Conservation (phyloP, 106 monocot genomes). For the Amphibolis antarctica region DNA sequence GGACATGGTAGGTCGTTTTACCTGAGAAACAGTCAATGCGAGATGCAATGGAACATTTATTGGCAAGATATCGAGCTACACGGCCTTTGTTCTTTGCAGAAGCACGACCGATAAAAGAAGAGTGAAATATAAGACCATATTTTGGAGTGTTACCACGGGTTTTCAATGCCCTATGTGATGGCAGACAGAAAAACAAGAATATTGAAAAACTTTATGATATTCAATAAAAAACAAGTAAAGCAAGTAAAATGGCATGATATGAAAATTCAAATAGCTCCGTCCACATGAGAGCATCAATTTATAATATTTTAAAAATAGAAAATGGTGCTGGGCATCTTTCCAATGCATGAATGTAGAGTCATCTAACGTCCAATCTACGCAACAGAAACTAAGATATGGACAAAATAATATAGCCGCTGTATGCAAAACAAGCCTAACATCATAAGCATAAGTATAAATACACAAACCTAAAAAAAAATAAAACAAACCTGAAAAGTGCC, state of each 20-base stretch:
- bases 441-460: not conserved
- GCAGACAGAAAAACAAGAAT: not conserved
- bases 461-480: not conserved
- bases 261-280: too few species aligned
- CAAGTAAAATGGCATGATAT: too few species aligned
- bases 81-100: slow-evolving; percentile 78
- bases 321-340: too few species aligned
- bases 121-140: slow-evolving; percentile 94
- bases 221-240: not conserved
- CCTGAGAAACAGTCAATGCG: slow-evolving; percentile 96
- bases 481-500: slow-evolving; percentile 79
- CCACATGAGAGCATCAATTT: too few species aligned
- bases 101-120: slow-evolving; percentile 92
- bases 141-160: slow-evolving; percentile 89
- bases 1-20: not conserved
- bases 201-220: not conserved
- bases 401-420: not conserved
- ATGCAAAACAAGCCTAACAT: not conserved
- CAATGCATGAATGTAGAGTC: too few species aligned
- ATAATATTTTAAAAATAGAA: too few species aligned
- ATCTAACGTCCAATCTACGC: too few species aligned
- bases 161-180: slow-evolving; percentile 58
- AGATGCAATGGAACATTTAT: slow-evolving; percentile 91
- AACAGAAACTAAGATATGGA: not conserved
- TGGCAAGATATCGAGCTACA: slow-evolving; percentile 86